A percentile compares a stretch with the other conserved stretches of the same genome.
These are phyloP conservation scores for Mimosa pudica DNA, from an alignment of 306 rosid species.

Conservation along the genomic window DNA sequence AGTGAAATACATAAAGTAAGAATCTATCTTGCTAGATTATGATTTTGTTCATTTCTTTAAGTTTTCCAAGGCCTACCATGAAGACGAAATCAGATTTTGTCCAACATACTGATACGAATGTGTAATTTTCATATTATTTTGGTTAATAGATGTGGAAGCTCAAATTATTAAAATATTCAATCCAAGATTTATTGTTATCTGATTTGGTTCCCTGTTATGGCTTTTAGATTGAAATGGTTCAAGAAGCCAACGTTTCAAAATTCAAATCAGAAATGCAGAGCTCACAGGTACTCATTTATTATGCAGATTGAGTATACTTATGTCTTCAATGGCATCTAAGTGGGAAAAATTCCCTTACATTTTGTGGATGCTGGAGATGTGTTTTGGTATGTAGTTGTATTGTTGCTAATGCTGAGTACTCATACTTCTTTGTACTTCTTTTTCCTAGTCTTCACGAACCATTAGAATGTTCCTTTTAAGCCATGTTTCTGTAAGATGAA, in stretches of 20 bases:
- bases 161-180: background rate
- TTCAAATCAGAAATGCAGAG: slow-evolving; percentile 94
- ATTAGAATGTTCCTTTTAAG: background rate
- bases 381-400: background rate
- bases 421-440: background rate
- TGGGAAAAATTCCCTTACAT: background rate
- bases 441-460: background rate
- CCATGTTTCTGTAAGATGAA: slow-evolving; percentile 13
- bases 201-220: slow-evolving; percentile 19
- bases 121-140: background rate
- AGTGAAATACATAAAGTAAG: slow-evolving; percentile 69
- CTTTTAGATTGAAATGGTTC: slow-evolving; percentile 66
- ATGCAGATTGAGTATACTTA: background rate
- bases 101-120: background rate
- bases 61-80: background rate
- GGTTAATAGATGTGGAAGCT: background rate
- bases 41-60: background rate
- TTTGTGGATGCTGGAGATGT: background rate
- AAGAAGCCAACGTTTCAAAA: slow-evolving; percentile 80
- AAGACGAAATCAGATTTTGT: background rate
- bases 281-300: slow-evolving; percentile 65
- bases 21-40: background rate
- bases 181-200: slow-evolving; percentile 2
- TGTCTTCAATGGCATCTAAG: slow-evolving; percentile 12
- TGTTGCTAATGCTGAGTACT: slow-evolving; percentile 9